Evolutionary conservation across 225 moss, liverwort and hornwort genomes (phyloP), one percentile per base, ranked within the genome.

Genomic region (Pseudoscleropodium purum): DNA sequence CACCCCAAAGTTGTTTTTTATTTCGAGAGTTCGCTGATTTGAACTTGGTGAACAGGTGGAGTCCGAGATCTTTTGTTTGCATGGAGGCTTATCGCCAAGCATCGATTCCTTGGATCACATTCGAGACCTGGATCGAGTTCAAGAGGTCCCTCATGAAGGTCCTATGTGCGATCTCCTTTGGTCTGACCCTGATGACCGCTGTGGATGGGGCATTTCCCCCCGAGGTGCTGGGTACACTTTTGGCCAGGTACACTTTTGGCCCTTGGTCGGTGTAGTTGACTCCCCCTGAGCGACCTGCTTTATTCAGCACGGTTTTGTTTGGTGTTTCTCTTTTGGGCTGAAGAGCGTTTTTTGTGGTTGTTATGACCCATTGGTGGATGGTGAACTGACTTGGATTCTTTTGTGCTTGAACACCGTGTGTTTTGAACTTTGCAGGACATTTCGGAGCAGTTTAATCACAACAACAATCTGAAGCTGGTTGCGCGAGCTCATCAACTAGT

Each of bases 81-180:
- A 97, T 84, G 95, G 97, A 87, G 95, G 96, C 62, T 90, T 95
- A 63, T 96, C 96, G 91, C 95, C 95, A 2, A 96, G 94, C 85
- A 93, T 97, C 82, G 96, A 96, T 75, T 95, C 94, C 6, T 90
- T 96, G 94, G 97, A 96, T 90, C 95, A 96, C 91, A 95, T 97
- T 84, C 95, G 96, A 82, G 95, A 95, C 87, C 93, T 96, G 93
- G 97, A 97, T 80, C 95, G 95, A 87, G 95, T 97, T 61, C 97
- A 96, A 92, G 96, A 96, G 94, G 95, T 97, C 81, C 94, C 95
- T 36, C 96, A 97, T 47, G 95, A 96, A 88, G 97, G 96, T 75
- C 95, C 96, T 26, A 96, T 97, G 95, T 97, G 96, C 89, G 96
- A 97, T 89, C 92, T 96, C 87, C 89, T 97, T 85, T 97, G 95